Conservation (phyloP, 352 stramenopile genomes). For the Phytopythium chamaehyphon region DNA sequence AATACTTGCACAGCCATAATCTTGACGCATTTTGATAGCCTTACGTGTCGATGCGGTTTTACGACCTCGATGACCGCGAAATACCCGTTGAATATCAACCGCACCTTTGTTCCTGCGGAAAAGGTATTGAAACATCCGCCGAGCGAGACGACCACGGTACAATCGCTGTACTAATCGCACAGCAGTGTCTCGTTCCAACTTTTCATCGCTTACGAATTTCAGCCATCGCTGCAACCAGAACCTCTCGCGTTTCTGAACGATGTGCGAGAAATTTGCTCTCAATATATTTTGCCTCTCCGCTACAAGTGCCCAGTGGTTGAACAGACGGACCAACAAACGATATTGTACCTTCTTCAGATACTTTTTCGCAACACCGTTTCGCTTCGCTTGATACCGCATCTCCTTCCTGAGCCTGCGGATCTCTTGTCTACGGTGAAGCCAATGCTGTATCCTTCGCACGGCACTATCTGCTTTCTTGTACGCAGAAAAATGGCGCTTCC, state of each 20-base stretch:
- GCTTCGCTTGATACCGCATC: slow-evolving; percentile 42
- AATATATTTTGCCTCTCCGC: slow-evolving; percentile 31
- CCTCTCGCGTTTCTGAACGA: slow-evolving; percentile 33
- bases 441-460: slow-evolving; percentile 34
- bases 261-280: slow-evolving; percentile 35
- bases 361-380: slow-evolving; percentile 39
- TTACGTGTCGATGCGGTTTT: slow-evolving; percentile 8
- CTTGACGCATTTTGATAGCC: slow-evolving; percentile 30
- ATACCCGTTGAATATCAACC: slow-evolving; percentile 47
- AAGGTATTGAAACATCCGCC: slow-evolving; percentile 39
- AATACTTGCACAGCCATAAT: slow-evolving; percentile 18
- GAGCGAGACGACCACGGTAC: slow-evolving; percentile 47
- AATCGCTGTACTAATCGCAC: slow-evolving; percentile 54
- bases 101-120: slow-evolving; percentile 22
- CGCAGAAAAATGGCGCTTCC: slow-evolving; percentile 33
- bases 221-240: slow-evolving; percentile 55
- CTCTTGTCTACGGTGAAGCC: slow-evolving; percentile 16
- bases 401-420: slow-evolving; percentile 23
- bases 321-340: slow-evolving; percentile 38
- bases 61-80: slow-evolving; percentile 39
- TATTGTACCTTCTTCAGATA: slow-evolving; percentile 55
- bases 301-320: slow-evolving; percentile 51
- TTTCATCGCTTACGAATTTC: slow-evolving; percentile 22
- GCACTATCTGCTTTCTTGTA: slow-evolving; percentile 23
- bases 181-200: slow-evolving; percentile 18